phyloP scores from a whole-genome alignment of 2,329 filamentous ascomycete species.

The Cladosporium sp. region DNA sequence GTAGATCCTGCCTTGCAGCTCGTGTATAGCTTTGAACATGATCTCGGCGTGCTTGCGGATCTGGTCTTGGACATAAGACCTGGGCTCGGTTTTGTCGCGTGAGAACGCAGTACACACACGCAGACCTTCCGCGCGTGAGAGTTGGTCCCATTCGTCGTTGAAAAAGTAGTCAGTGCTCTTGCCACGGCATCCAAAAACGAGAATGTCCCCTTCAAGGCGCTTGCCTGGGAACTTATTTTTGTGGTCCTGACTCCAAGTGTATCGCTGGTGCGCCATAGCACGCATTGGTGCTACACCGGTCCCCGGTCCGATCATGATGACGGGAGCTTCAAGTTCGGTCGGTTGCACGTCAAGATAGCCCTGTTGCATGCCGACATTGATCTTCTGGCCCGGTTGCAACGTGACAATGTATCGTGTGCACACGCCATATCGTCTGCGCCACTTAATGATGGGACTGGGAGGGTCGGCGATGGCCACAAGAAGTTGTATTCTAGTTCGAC shows the following conservation, averaged over 20 bases:
- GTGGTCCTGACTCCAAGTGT: constrained; percentile 33
- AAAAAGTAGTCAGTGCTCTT: constrained; percentile 75
- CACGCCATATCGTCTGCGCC: constrained; percentile 80
- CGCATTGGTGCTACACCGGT: constrained; percentile 85
- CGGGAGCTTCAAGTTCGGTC: constrained; percentile 51
- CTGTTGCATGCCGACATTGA: constrained; percentile 58
- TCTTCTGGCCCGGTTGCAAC: constrained; percentile 53
- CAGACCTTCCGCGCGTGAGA: constrained; percentile 43
- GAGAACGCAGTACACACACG: constrained; percentile 65
- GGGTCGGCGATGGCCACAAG: constrained; percentile 35
- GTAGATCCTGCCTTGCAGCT: constrained; percentile 51
- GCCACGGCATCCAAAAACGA: constrained; percentile 86
- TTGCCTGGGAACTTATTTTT: constrained; percentile 1
- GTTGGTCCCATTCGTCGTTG: constrained; percentile 63
- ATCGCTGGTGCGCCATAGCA: constrained; percentile 71
- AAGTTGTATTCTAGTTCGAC: constrained; percentile 29
- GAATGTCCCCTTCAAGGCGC: constrained; percentile 39
- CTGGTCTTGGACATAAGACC: constrained; percentile 65
- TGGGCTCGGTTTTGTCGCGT: constrained; percentile 59
- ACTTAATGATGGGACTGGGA: constrained; percentile 70
- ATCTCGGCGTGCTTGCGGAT: constrained; percentile 48
- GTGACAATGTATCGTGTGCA: constrained; percentile 81
- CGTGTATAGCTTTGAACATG: constrained; percentile 51
- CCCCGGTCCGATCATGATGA: constrained; percentile 77
- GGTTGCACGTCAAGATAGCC: constrained; percentile 48